Conservation (phyloP, 1,284 basidiomycete genomes). For the Ganoderma meredithae region DNA sequence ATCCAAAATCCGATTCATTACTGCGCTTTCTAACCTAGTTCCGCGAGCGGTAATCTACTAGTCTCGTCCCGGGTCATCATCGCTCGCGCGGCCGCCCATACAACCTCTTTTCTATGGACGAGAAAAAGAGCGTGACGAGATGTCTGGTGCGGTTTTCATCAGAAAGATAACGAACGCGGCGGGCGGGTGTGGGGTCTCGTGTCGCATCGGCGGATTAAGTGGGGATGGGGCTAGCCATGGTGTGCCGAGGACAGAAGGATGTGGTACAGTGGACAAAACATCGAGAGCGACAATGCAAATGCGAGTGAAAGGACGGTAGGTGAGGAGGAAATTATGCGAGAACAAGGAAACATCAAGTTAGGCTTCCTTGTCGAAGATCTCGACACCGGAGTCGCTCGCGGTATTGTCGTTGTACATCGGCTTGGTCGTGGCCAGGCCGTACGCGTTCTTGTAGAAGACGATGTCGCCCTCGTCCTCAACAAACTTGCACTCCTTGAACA, state of each 20-base stretch:
- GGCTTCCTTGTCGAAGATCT: conserved; percentile 58
- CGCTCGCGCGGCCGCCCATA: conserved; percentile 5
- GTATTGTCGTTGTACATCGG: conserved; percentile 68
- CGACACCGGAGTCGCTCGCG: conserved; percentile 88
- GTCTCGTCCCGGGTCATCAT: conserved; percentile 14
- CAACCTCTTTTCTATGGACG: not conserved
- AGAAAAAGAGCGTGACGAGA: conserved; percentile 3
- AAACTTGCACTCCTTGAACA: conserved; percentile 85
- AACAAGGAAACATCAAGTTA: conserved; percentile 23
- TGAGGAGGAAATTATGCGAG: not conserved
- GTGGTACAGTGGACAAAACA: conserved; percentile 4
- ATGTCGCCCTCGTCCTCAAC: conserved; percentile 94
- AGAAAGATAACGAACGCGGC: not conserved
- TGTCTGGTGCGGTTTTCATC: not conserved
- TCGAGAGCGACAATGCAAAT: conserved; percentile 6
- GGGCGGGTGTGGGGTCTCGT: not conserved
- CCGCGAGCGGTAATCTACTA: conserved; percentile 17
- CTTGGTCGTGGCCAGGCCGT: conserved; percentile 77
- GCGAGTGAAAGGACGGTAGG: not conserved
- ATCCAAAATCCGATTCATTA: conserved; percentile 22
- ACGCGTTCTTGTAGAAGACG: conserved; percentile 91
- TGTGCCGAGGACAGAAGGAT: not conserved
- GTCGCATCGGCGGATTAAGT: not conserved
- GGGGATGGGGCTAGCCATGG: not conserved
- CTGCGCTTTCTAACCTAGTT: conserved; percentile 30